These are phyloP conservation scores for Lodderomyces elongisporus DNA, from an alignment of 1,139 yeast genomes.

Conservation along the genomic window DNA sequence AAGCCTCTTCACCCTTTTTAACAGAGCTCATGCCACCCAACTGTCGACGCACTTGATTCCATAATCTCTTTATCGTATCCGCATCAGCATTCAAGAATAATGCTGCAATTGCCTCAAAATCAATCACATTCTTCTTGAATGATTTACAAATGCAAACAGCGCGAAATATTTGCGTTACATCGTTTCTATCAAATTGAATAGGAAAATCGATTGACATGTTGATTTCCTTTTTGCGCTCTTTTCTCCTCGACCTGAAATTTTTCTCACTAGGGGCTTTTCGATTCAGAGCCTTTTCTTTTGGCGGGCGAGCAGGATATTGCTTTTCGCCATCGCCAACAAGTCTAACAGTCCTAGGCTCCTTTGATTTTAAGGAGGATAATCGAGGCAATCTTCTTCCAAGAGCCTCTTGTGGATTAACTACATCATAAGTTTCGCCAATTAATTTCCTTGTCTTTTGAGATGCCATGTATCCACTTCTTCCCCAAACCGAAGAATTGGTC, in stretches of 20 bases:
- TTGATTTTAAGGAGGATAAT: constrained; percentile 1
- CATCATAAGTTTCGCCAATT: background rate
- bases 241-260: background rate
- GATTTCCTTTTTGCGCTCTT: background rate
- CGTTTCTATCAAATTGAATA: constrained; percentile 31
- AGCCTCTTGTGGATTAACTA: constrained; percentile 2
- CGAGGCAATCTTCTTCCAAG: background rate
- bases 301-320: background rate
- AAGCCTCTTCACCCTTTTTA: constrained; percentile 48
- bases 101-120: constrained; percentile 53
- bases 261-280: background rate
- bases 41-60: constrained; percentile 57
- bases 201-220: background rate
- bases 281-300: no score
- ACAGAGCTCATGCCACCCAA: constrained; percentile 53
- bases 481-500: background rate
- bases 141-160: constrained; percentile 63
- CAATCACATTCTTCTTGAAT: constrained; percentile 43
- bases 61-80: constrained; percentile 46
- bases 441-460: background rate
- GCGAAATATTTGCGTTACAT: constrained; percentile 47
- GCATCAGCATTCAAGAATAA: constrained; percentile 36
- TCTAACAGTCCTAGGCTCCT: background rate
- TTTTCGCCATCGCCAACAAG: background rate
- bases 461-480: constrained; percentile 1